These are phyloP conservation scores for Rhytidiadelphus loreus DNA, from an alignment of 225 moss, liverwort and hornwort genomes.

Conservation along the genomic window DNA sequence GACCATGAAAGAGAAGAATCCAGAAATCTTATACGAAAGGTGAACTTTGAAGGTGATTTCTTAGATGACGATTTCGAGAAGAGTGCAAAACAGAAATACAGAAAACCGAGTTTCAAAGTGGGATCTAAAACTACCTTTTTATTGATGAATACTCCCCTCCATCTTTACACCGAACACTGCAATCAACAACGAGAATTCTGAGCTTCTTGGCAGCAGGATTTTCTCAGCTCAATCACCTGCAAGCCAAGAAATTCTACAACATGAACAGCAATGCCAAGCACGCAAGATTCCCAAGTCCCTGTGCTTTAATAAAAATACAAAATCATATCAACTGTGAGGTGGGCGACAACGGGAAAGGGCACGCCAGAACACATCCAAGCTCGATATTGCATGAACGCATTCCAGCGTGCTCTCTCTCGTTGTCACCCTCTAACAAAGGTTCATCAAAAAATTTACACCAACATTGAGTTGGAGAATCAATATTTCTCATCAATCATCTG, in stretches of 20 bases:
- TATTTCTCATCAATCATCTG: background rate
- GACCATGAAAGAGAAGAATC: background rate
- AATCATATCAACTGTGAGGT: background rate
- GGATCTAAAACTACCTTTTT: background rate
- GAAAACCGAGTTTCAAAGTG: background rate
- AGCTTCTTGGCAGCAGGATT: background rate
- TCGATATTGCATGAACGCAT: slow-evolving; percentile 17
- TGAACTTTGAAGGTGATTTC: background rate
- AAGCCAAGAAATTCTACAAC: background rate
- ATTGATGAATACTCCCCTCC: background rate
- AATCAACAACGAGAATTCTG: background rate
- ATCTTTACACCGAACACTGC: background rate
- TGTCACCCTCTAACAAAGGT: slow-evolving; percentile 25
- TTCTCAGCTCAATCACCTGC: background rate
- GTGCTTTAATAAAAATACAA: background rate
- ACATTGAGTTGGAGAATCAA: background rate
- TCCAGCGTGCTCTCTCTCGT: slow-evolving; percentile 79
- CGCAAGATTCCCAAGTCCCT: background rate
- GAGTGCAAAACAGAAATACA: background rate
- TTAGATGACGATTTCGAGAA: background rate
- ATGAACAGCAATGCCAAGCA: background rate
- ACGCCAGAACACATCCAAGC: slow-evolving; percentile 58
- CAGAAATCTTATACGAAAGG: background rate
- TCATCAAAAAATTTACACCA: background rate
- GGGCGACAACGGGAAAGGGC: slow-evolving; percentile 60